A percentile compares a stretch with the other conserved stretches of the same genome.
These are phyloP conservation scores for Margaritispora aquatica DNA, from an alignment of 495 filamentous ascomycete species.

Conservation along the genomic window DNA sequence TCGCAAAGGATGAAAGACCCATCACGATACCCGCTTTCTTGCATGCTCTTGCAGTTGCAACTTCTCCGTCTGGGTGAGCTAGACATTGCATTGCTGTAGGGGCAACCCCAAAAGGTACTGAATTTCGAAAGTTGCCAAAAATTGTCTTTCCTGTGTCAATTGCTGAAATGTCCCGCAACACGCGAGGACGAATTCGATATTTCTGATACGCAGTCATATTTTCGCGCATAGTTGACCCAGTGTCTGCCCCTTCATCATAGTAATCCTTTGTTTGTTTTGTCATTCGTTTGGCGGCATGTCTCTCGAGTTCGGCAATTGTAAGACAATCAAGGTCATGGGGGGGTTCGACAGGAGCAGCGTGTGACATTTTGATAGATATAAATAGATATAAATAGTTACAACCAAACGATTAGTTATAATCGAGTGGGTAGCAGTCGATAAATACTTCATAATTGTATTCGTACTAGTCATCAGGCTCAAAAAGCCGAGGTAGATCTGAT, in stretches of 20 bases:
- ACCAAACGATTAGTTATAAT: background rate
- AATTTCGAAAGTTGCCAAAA: slow-evolving; percentile 33
- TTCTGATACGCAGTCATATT: slow-evolving; percentile 45
- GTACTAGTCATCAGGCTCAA: background rate
- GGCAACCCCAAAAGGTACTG: slow-evolving; percentile 32
- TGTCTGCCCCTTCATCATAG: background rate
- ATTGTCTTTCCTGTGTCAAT: slow-evolving; percentile 43
- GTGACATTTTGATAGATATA: background rate
- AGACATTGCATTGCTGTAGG: slow-evolving; percentile 41
- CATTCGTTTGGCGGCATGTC: background rate
- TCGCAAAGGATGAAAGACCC: slow-evolving; percentile 50
- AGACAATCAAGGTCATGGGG: background rate
- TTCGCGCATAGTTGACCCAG: slow-evolving; percentile 30
- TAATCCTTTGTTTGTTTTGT: background rate
- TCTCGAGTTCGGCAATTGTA: background rate
- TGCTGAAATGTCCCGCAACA: slow-evolving; percentile 44
- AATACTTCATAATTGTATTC: background rate
- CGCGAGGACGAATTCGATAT: slow-evolving; percentile 49
- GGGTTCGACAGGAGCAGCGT: background rate
- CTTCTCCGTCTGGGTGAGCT: slow-evolving; percentile 43
- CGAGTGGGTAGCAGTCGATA: too few species aligned
- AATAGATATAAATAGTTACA: background rate
- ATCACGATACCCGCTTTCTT: slow-evolving; percentile 40
- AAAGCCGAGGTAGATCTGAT: background rate
- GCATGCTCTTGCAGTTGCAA: slow-evolving; percentile 24